Base-by-base conservation (phyloP, 495 filamentous ascomycete genomes). In the Penicillium angulare region DNA sequence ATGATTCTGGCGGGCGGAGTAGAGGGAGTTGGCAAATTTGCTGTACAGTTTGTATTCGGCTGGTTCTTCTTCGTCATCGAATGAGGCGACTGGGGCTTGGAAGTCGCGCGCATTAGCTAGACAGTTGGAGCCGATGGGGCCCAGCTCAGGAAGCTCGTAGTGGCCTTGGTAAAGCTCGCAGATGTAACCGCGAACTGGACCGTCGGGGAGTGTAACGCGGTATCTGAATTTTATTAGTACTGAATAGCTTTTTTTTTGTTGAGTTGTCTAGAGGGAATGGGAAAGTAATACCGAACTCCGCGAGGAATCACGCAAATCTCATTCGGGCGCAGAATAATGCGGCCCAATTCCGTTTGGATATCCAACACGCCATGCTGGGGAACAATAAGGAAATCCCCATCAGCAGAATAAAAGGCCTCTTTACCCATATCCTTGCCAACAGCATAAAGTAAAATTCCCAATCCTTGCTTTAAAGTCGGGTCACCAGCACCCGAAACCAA, bases 51-150 rank as follows among this genome's bases (percentile, higher is more conserved):
- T 77, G 61, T 87, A 90, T 29, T 72, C 54, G 8, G 60, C 44
- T 27, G 65, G 33, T 45, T 65, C 46, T 50, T 77, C 67, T 16
- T 73, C 68, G 63, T 91, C 86, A 29, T 83, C 82, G 60, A 92
- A 96, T 40, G 72, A 64, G 12, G 91, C 91, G 7, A 90, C 74
- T 7, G 91, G 91, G 3, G 83, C 83, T 69, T 95, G 89, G 72
- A 96, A 96, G 64, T 96, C 91, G 12, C 91, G 83, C 1, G 84
- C 79, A 60, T 96, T 96, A 54, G 91, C 91, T 3, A 96, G 83
- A 34, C 90, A 79, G 61, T 92, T 92, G 39, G 84, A 88, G 5
- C 91, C 91, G 57, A 96, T 95, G 29, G 91, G 90, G 2, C 91
- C 91, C 3, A 96, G 77, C 59, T 95, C 90, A 1, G 91, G 91